phyloP scores from a whole-genome alignment of 106 monocot species.

The Hemerocallis citrina region DNA sequence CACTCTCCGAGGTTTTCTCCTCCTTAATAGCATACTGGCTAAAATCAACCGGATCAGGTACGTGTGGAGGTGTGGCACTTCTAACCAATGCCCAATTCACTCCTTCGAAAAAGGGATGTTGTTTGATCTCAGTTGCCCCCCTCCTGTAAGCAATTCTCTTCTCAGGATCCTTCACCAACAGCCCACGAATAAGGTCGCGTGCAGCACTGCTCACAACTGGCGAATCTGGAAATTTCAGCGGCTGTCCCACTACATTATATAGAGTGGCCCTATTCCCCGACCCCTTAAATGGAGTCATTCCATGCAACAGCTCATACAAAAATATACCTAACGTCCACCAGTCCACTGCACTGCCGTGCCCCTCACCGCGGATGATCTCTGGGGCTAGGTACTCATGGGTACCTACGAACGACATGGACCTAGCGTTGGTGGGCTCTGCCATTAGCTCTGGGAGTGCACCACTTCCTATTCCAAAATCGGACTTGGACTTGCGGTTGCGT shows the following conservation, averaged over 20 bases:
- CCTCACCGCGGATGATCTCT: constrained; percentile 21
- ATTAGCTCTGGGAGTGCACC: constrained; percentile 20
- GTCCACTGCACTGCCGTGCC: constrained; percentile 19
- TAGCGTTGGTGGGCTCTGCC: constrained; percentile 22
- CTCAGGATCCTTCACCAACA: constrained; percentile 23
- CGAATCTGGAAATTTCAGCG: constrained; percentile 13
- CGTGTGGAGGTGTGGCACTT: constrained; percentile 14
- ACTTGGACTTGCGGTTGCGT: constrained; percentile 22
- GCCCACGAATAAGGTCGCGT: constrained; percentile 16
- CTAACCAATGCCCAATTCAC: constrained; percentile 22
- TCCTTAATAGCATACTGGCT: constrained; percentile 21
- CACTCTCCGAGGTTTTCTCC: constrained; percentile 6
- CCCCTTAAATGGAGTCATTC: constrained; percentile 23
- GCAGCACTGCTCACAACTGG: constrained; percentile 13
- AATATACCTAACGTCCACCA: constrained; percentile 30
- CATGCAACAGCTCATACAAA: constrained; percentile 19
- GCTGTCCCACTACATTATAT: constrained; percentile 23
- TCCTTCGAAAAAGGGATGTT: constrained; percentile 26
- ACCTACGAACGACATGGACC: constrained; percentile 25
- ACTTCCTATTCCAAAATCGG: constrained; percentile 11
- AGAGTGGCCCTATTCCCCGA: constrained; percentile 20
- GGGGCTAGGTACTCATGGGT: constrained; percentile 24
- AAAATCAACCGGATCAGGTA: constrained; percentile 20
- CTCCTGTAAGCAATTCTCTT: constrained; percentile 17
- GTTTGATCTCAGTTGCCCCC: constrained; percentile 25